Base-by-base conservation (phyloP, 805 yeast species). In the Alloascoidea africana region DNA sequence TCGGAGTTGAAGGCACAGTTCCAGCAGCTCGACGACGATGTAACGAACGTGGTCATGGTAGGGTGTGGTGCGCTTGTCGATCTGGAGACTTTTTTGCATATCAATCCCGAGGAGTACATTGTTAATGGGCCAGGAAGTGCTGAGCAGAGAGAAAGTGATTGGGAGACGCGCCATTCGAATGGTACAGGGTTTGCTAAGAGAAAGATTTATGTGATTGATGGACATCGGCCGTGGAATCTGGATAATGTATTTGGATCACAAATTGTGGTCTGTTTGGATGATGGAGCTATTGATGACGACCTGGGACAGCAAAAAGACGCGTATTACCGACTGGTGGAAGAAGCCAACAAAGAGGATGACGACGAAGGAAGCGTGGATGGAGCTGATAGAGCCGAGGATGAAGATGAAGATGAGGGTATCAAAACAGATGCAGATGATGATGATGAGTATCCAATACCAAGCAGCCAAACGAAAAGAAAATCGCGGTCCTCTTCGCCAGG, bases 31-130 rank as follows among this genome's bases (percentile, higher is more conserved):
- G 96, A 87, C 51, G 66, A 60, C 4, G 89, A 84, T 38, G 74
- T 91, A 4, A 60, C 75, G 3, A 85, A 79, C 48, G 80, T 89
- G 14, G 55, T 91, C 3, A 62, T 87, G 32, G 59, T 91, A 0
- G 98, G 98, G 0, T 91, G 96, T 59, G 98, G 98, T 11, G 93
- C 94, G 3, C 74, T 81, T 71, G 71, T 87, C 6, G 96, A 91
- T 54, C 50, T 91, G 18, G 94, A 82, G 51, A 60, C 72, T 16
- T 80, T 80, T 50, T 62, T 82, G 32, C 83, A 23, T 23, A 23
- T 23, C n/a, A n/a, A 23, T 23, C 13, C 70, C 2, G 63, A 69
- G 35, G 71, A 70, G 4, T 70, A 66, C 39, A 44, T 75, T 8
- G 57, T 59, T 2, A 60, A 44, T 11, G 51, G 32, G 38, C 43